Conservation (phyloP, 75 land plant species). For the Pinus tabuliformis region DNA sequence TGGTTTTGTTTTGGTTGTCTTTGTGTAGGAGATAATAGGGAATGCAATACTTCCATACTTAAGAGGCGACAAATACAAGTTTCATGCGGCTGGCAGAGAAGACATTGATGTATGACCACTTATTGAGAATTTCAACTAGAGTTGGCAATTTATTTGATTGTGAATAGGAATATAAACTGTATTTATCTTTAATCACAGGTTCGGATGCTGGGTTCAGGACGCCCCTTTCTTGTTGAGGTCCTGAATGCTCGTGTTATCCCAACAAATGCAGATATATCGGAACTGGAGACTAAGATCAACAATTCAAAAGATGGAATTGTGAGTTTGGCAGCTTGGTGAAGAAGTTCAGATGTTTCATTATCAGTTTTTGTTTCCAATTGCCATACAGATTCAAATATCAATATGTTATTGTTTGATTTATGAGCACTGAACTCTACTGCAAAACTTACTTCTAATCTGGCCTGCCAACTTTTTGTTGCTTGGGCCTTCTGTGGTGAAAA, state of each 20-base stretch:
- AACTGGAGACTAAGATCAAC: conserved; percentile 60
- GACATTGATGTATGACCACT: conserved; percentile 83
- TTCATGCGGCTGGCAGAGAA: conserved; percentile 99
- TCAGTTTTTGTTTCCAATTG: not conserved
- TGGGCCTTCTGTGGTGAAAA: conserved; percentile 13
- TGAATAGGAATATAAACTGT: not conserved
- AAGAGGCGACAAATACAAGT: conserved; percentile 84
- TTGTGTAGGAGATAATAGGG: conserved; percentile 84
- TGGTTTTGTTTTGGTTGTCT: not conserved
- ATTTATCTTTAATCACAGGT: conserved; percentile 46
- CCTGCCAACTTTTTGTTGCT: not conserved
- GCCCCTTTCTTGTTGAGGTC: conserved; percentile 90
- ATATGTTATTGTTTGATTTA: not conserved
- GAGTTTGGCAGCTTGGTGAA: conserved; percentile 7
- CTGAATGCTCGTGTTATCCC: conserved; percentile 78
- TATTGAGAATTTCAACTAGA: not conserved
- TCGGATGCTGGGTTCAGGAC: conserved; percentile 96
- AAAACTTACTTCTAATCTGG: conserved; percentile 2
- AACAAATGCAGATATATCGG: conserved; percentile 24
- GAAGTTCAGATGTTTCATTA: not conserved
- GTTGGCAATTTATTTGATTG: not conserved
- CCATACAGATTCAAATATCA: not conserved
- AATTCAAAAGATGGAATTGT: conserved; percentile 59
- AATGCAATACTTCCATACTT: conserved; percentile 54
- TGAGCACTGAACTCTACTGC: not conserved